Evolutionary conservation across 371 early-diverging fungal genomes (phyloP).

Genomic region (Apophysomyces sp.): DNA sequence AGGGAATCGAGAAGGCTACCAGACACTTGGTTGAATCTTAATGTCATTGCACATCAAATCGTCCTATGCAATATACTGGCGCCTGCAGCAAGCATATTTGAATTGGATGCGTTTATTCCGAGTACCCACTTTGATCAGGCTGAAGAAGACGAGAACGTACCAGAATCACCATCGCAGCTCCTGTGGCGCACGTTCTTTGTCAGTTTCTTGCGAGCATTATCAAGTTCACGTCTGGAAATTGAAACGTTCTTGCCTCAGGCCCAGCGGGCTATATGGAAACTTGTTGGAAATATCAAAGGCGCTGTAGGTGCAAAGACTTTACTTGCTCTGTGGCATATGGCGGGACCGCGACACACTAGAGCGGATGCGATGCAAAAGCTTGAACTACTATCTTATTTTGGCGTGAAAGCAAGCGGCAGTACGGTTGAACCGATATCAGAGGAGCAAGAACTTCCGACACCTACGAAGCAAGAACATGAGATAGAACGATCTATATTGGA

Average conservation of each 20-base stretch:
- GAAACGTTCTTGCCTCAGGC: constrained; percentile 57
- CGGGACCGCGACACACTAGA: constrained; percentile 18
- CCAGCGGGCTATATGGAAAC: constrained; percentile 58
- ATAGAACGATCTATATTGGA: constrained; percentile 7
- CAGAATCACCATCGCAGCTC: constrained; percentile 5
- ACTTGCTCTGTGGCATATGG: constrained; percentile 53
- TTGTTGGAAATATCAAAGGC: constrained; percentile 64
- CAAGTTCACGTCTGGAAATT: constrained; percentile 57
- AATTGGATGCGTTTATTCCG: constrained; percentile 45
- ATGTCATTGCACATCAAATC: constrained; percentile 55
- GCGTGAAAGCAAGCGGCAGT: neutral
- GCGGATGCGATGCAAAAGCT: neutral
- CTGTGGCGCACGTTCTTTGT: constrained; percentile 64
- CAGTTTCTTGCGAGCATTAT: constrained; percentile 54
- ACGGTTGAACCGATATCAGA: constrained; percentile 3
- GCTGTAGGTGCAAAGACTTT: constrained; percentile 57
- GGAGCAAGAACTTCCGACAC: constrained; percentile 9
- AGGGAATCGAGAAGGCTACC: constrained; percentile 39
- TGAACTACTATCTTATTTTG: constrained; percentile 8
- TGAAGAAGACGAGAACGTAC: constrained; percentile 1
- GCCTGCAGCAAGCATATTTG: constrained; percentile 52
- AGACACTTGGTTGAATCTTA: constrained; percentile 57
- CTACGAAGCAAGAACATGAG: constrained; percentile 9
- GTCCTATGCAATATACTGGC: constrained; percentile 50
- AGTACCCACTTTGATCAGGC: constrained; percentile 9